Conservation (phyloP, 768 basidiomycete species). For the Dioszegia aurantiaca region DNA sequence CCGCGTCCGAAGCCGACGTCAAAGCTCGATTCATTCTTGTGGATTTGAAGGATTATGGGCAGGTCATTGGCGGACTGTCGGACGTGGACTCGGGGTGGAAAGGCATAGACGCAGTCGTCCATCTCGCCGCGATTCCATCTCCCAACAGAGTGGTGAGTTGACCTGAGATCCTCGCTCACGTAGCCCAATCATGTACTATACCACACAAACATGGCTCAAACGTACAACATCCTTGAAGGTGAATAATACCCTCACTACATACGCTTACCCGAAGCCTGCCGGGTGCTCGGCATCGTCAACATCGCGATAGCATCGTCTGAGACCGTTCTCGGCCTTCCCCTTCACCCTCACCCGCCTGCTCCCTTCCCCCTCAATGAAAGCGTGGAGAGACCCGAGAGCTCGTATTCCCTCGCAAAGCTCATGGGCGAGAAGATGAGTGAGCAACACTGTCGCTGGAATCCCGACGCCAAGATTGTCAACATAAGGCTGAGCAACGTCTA, state of each 20-base stretch:
- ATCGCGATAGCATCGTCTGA: slow-evolving; percentile 46
- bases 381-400: slow-evolving; percentile 33
- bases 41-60: slow-evolving; percentile 47
- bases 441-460: slow-evolving; percentile 41
- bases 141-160: slow-evolving; percentile 33
- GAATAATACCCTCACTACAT: too few relatives aligned
- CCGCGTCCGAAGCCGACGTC: slow-evolving; percentile 28
- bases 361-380: slow-evolving; percentile 38
- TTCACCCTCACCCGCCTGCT: slow-evolving; percentile 34
- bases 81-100: slow-evolving; percentile 35
- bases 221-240: slow-evolving; percentile 52
- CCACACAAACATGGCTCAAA: slow-evolving; percentile 44
- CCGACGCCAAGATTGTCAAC: slow-evolving; percentile 43
- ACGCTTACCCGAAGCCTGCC: slow-evolving; percentile 44
- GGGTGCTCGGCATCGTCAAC: slow-evolving; percentile 42
- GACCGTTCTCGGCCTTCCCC: slow-evolving; percentile 48
- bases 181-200: slow-evolving; percentile 48
- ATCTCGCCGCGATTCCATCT: slow-evolving; percentile 46
- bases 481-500: slow-evolving; percentile 49
- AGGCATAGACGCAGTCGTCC: slow-evolving; percentile 46
- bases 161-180: background rate
- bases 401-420: slow-evolving; percentile 47
- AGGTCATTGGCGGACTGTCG: slow-evolving; percentile 37
- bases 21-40: slow-evolving; percentile 29
- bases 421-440: slow-evolving; percentile 47